Base-by-base conservation (phyloP, 2,329 filamentous ascomycete genomes). In the Pseudogymnoascus sp. region DNA sequence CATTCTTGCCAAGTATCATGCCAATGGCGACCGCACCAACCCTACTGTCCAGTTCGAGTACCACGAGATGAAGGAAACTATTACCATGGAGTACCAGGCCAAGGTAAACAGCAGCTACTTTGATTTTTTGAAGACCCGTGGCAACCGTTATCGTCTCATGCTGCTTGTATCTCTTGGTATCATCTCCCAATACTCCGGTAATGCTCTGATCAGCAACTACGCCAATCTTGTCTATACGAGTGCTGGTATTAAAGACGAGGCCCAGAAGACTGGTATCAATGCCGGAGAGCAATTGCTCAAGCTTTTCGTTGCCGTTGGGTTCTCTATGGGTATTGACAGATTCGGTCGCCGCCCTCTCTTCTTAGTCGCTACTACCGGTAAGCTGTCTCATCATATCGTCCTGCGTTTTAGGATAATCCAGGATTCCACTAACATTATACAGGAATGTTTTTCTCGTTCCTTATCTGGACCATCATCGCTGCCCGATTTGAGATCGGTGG, bases 101-200 rank as follows among this genome's bases (percentile, higher is more conserved):
- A 79, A 60, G 79, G 76, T 65, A 61, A 74, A 76, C 7, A 82
- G 79, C 55, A 80, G 76, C 64, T 89, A 86, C 71, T 65, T 81
- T 13, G 84, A 87, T 69, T 66, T 68, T 62, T 8, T 69, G 21
- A 63, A 64, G 21, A 88, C 86, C 27, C 80, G 77, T 68, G 85
- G 86, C 29, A 88, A 89, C 76, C 79, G 84, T 60, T 85, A 85
- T 77, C 79, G 86, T 9, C 75, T 89, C 48, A 77, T 81, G 58
- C 81, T 89, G 62, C 77, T 87, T 42, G 72, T 87, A 42, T 86
- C 83, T 0, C 78, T 89, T 15, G 86, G 84, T 68, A 74, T 88
- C 67, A 86, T 88, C 69, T 87, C 84, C 1, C 85, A 89, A 73
- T 88, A 86, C 74, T 84, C 81, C 60, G 86, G 86, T 48, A 89